Evolutionary conservation across 2,329 filamentous ascomycete species (phyloP), one percentile per base, ranked within the genome.

Genomic region (Fusarium multiceps): DNA sequence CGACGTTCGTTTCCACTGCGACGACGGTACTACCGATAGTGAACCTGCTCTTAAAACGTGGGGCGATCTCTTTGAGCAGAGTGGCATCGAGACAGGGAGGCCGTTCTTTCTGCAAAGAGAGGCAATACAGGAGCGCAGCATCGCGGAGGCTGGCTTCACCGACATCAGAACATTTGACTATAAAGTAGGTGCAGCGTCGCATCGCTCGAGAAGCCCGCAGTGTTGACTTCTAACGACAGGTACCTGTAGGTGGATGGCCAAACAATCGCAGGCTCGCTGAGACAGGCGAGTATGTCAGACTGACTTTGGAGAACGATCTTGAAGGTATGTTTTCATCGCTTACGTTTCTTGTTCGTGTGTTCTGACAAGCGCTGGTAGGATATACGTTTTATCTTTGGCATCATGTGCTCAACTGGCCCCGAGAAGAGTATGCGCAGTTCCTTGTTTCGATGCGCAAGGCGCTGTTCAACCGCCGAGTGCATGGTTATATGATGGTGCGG

Each of bases 231-330:
- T 14, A 4, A 3, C 16, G 27, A 30, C 11, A 73, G 71, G 32
- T 74, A 28, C 71, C 71, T 8, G 66, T 73, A 3, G 71, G 71
- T 9, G 69, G 69, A 9, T 73, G 71, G 71, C 46, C 71, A 49
- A 72, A 66, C n/a, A 66, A 73, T 7, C 42, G 54, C 20, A 74
- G 66, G 27, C 66, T 73, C 21, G 64, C 59, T 12, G 66, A 72
- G 46, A 56, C 70, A 2, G 71, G 71, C 27, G 63, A 63, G 23
- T 72, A 63, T 16, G 63, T 74, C 40, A 69, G 59, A 7, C 14
- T 71, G n/a, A 74, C 72, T 6, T 18, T 74, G 45, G 72, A 74
- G 42, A 74, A 74, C 16, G 72, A 74, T 42, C 49, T 74, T 7
- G 72, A 74, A 12, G 63, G 63, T 61, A 25, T 14, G 63, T 21